These are phyloP conservation scores for Tephrocybe sp. DNA, from an alignment of 768 basidiomycete genomes.

Conservation along the genomic window DNA sequence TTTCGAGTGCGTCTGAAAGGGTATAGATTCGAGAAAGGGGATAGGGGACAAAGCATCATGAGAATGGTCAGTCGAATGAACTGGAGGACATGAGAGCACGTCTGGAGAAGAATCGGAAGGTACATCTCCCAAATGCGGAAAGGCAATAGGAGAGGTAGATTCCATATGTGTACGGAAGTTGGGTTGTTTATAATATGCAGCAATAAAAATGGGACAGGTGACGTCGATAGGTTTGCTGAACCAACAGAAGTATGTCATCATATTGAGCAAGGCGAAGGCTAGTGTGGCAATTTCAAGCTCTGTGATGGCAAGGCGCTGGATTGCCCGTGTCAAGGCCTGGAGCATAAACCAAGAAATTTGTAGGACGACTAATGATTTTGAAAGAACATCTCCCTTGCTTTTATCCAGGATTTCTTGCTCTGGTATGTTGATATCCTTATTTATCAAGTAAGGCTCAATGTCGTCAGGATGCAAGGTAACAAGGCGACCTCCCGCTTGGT, in stretches of 20 bases:
- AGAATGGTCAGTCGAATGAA: too few species aligned
- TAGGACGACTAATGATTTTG: slow-evolving; percentile 11
- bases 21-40: too few species aligned
- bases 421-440: slow-evolving; percentile 3
- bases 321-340: slow-evolving; percentile 22
- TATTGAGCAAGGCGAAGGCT: slow-evolving; percentile 23
- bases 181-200: too few species aligned
- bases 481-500: not conserved
- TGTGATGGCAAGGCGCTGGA: slow-evolving; percentile 19
- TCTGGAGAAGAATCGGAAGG: too few species aligned
- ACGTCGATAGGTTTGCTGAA: slow-evolving; percentile 31
- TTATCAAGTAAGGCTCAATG: not conserved
- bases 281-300: slow-evolving; percentile 27
- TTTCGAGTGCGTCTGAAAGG: too few species aligned
- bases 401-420: slow-evolving; percentile 21
- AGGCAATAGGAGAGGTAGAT: too few species aligned
- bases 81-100: too few species aligned
- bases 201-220: slow-evolving; percentile 8
- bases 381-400: slow-evolving; percentile 22
- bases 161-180: too few species aligned
- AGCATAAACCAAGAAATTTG: slow-evolving; percentile 27
- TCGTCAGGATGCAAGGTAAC: slow-evolving; percentile 1
- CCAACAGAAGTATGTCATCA: slow-evolving; percentile 27
- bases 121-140: too few species aligned
- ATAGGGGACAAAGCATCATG: too few species aligned